phyloP scores from a whole-genome alignment of 2,329 filamentous ascomycete species.

The Claviceps capensis region DNA sequence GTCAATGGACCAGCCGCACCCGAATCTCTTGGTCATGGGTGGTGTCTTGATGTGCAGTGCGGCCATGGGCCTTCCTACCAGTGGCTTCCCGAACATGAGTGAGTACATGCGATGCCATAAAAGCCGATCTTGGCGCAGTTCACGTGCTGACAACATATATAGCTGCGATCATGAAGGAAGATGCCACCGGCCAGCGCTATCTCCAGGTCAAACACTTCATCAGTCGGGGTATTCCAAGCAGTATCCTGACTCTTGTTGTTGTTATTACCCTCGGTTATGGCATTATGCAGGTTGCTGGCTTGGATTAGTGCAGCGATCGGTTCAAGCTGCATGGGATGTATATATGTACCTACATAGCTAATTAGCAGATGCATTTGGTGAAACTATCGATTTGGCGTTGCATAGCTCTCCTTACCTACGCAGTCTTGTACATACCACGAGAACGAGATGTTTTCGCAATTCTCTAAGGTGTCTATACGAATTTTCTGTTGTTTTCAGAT shows the following conservation, averaged over 20 bases:
- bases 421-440: too few species aligned
- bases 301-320: constrained; percentile 25
- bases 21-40: constrained; percentile 90
- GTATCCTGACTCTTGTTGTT: constrained; percentile 65
- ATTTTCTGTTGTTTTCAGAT: too few species aligned
- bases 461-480: too few species aligned
- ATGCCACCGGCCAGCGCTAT: constrained; percentile 83
- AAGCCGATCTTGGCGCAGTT: background rate
- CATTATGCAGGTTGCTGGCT: constrained; percentile 64
- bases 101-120: constrained; percentile 30
- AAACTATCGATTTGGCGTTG: background rate
- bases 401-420: too few species aligned
- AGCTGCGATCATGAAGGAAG: constrained; percentile 99
- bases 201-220: constrained; percentile 89
- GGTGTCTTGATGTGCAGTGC: constrained; percentile 92
- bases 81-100: constrained; percentile 99
- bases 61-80: constrained; percentile 90
- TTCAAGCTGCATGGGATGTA: background rate
- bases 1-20: constrained; percentile 77
- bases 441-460: too few species aligned
- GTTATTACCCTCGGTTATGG: constrained; percentile 85
- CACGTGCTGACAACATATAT: constrained; percentile 10
- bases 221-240: constrained; percentile 79
- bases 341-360: background rate
- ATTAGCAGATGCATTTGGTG: background rate